Conservation (phyloP, 495 filamentous ascomycete genomes). For the Aspergillus funiculosus region DNA sequence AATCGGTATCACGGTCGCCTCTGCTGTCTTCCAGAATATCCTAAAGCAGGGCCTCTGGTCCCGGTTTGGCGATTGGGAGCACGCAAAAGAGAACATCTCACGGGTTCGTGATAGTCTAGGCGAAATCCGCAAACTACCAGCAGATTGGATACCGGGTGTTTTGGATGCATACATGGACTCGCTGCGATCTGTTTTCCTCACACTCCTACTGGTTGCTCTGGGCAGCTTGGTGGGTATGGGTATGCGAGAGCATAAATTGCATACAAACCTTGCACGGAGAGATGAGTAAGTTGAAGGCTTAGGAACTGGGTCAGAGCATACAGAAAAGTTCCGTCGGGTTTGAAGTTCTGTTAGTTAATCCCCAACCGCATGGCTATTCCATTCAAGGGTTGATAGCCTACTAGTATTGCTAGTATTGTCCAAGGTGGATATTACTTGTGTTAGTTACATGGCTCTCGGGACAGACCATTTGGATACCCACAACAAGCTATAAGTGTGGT, state of each 20-base stretch:
- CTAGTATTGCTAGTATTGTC: no score
- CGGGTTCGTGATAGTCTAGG: slow-evolving; percentile 68
- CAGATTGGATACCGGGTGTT: slow-evolving; percentile 64
- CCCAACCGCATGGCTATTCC: no score
- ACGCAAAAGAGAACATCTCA: slow-evolving; percentile 62
- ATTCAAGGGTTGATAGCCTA: no score
- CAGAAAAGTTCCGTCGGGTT: no score
- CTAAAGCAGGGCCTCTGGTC: slow-evolving; percentile 54
- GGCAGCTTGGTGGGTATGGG: slow-evolving; percentile 55
- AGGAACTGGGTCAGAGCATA: no score
- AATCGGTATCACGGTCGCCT: slow-evolving; percentile 74
- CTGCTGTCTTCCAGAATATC: slow-evolving; percentile 73
- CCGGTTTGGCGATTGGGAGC: slow-evolving; percentile 58
- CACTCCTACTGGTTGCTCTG: slow-evolving; percentile 53
- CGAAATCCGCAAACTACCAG: slow-evolving; percentile 63
- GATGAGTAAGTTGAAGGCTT: slow-evolving; percentile 6
- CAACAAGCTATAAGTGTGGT: no score
- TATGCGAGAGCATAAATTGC: slow-evolving; percentile 75
- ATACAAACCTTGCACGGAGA: slow-evolving; percentile 60
- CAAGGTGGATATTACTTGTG: no score
- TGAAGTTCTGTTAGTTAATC: no score
- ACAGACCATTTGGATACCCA: no score
- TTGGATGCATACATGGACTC: slow-evolving; percentile 70
- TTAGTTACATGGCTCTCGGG: no score
- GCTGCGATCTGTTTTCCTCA: slow-evolving; percentile 68